Evolutionary conservation across 257 asterid species (phyloP).

Genomic region (Sherardia arvensis): DNA sequence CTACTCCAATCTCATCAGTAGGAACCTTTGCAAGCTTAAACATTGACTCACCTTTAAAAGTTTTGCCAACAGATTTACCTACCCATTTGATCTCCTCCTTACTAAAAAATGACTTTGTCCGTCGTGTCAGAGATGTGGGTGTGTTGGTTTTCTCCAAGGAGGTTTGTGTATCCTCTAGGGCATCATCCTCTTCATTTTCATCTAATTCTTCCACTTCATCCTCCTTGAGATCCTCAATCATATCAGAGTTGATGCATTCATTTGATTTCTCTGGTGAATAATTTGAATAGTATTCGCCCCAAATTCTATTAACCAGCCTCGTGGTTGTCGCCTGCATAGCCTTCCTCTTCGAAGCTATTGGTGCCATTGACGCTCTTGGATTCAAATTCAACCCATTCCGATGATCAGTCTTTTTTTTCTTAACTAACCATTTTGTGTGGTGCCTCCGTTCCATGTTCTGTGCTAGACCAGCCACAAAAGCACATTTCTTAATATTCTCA

Average conservation of each 20-base stretch:
- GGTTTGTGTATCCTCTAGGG: slow-evolving; percentile 36
- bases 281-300: slow-evolving; percentile 91
- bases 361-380: slow-evolving; percentile 78
- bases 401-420: slow-evolving; percentile 73
- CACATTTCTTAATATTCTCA: slow-evolving; percentile 52
- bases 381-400: slow-evolving; percentile 51
- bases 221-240: slow-evolving; percentile 50
- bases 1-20: slow-evolving; percentile 48
- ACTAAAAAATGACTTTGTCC: slow-evolving; percentile 32
- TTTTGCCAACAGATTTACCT: slow-evolving; percentile 48
- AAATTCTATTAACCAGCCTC: slow-evolving; percentile 68
- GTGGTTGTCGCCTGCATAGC: slow-evolving; percentile 98
- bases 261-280: slow-evolving; percentile 55
- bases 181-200: slow-evolving; percentile 70
- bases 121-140: slow-evolving; percentile 23
- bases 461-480: slow-evolving; percentile 61
- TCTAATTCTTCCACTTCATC: slow-evolving; percentile 73
- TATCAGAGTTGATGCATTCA: slow-evolving; percentile 35
- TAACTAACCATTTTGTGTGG: slow-evolving; percentile 89
- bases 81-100: slow-evolving; percentile 53
- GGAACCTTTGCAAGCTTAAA: slow-evolving; percentile 45
- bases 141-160: slow-evolving; percentile 28
- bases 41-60: slow-evolving; percentile 47
- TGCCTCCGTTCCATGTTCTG: slow-evolving; percentile 88
- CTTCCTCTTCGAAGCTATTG: slow-evolving; percentile 65